These are phyloP conservation scores for Ustilago sp. DNA, from an alignment of 1,284 basidiomycete species.

Conservation along the genomic window DNA sequence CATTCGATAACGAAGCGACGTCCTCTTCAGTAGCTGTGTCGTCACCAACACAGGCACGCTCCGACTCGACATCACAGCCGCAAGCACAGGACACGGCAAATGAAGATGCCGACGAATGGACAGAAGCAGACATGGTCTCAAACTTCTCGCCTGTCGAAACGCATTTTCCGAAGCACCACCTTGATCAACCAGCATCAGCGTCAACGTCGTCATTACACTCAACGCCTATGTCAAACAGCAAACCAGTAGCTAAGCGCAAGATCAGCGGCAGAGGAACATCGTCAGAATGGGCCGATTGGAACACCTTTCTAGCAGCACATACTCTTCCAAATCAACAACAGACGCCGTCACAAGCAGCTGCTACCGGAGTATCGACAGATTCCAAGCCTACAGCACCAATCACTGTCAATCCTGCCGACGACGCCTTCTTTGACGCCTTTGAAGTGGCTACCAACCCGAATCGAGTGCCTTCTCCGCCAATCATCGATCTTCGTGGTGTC, in stretches of 20 bases:
- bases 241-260: conserved; percentile 19
- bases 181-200: neutral
- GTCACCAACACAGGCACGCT: conserved; percentile 16
- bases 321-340: conserved; percentile 27
- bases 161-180: conserved; percentile 6
- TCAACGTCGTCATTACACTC: neutral
- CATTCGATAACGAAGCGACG: conserved; percentile 22
- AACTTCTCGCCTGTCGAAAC: conserved; percentile 49
- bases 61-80: conserved; percentile 11
- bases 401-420: conserved; percentile 43
- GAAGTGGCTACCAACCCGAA: conserved; percentile 40
- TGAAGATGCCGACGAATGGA: conserved; percentile 46
- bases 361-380: neutral
- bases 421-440: conserved; percentile 55
- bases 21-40: conserved; percentile 21
- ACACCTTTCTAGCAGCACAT: conserved; percentile 39
- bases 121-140: conserved; percentile 51
- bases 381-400: neutral
- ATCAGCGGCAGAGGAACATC: conserved; percentile 34
- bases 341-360: conserved; percentile 4
- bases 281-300: conserved; percentile 48
- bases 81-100: neutral
- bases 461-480: conserved; percentile 55
- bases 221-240: neutral
- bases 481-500: conserved; percentile 64